Evolutionary conservation across 108 stramenopile genomes (phyloP).

Genomic region (Mediolabrus comicus): DNA sequence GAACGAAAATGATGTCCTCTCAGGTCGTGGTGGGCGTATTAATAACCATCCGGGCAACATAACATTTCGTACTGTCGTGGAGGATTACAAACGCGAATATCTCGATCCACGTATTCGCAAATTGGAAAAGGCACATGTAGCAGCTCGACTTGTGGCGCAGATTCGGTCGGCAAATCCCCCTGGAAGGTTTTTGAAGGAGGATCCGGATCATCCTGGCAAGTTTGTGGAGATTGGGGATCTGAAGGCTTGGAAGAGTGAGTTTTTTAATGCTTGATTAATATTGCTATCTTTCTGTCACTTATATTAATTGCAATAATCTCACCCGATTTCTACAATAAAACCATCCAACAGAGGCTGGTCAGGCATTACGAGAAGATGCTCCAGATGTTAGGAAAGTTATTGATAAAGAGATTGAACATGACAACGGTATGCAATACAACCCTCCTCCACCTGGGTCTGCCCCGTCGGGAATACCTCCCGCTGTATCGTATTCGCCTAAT

Average conservation of each 20-base stretch:
- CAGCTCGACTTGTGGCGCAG: slow-evolving; percentile 41
- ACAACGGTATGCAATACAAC: slow-evolving; percentile 17
- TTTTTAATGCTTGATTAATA: too few species aligned
- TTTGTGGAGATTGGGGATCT: slow-evolving; percentile 52
- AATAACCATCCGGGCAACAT: slow-evolving; percentile 60
- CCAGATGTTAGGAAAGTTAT: slow-evolving; percentile 47
- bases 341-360: slow-evolving; percentile 35
- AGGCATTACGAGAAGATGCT: slow-evolving; percentile 54
- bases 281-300: too few species aligned
- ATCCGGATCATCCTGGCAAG: slow-evolving; percentile 45
- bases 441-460: neutral
- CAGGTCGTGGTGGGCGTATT: slow-evolving; percentile 50
- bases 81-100: slow-evolving; percentile 46
- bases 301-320: too few species aligned
- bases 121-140: slow-evolving; percentile 50
- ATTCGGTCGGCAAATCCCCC: slow-evolving; percentile 48
- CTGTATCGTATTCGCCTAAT: slow-evolving; percentile 33
- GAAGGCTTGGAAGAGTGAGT: slow-evolving; percentile 55
- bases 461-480: neutral
- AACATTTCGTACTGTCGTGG: slow-evolving; percentile 41
- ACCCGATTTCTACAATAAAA: neutral
- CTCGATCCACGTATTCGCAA: slow-evolving; percentile 42
- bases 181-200: slow-evolving; percentile 53
- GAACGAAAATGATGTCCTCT: slow-evolving; percentile 44
- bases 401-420: slow-evolving; percentile 14